Percentiles rank a stretch among this genome's conserved stretches.
These are phyloP conservation scores for Adansonia rubrostipa DNA, from an alignment of 441 rosid genomes.

Conservation along the genomic window DNA sequence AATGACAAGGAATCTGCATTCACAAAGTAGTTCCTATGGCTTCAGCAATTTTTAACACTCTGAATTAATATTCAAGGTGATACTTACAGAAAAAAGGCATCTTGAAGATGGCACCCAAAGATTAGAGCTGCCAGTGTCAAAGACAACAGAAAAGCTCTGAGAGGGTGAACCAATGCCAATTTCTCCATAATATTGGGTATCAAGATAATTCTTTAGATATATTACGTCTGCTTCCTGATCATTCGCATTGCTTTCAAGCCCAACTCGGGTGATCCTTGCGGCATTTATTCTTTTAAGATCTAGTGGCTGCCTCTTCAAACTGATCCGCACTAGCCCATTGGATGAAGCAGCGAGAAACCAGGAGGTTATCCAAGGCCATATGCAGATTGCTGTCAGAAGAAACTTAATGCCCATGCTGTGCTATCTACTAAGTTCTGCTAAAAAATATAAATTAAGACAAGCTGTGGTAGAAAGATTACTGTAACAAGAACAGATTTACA, in stretches of 20 bases:
- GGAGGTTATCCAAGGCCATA: slow-evolving; percentile 39
- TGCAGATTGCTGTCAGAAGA: slow-evolving; percentile 37
- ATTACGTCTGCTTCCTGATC: slow-evolving; percentile 43
- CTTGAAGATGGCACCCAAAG: slow-evolving; percentile 76
- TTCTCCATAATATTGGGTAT: slow-evolving; percentile 87
- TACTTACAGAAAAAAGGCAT: slow-evolving; percentile 61
- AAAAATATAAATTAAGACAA: background rate
- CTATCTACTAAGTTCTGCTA: background rate
- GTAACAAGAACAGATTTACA: background rate
- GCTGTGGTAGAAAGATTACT: background rate
- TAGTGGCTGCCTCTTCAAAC: slow-evolving; percentile 47
- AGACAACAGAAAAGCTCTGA: slow-evolving; percentile 57
- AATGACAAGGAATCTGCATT: slow-evolving; percentile 61
- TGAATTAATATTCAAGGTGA: slow-evolving; percentile 1
- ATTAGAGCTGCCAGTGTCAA: slow-evolving; percentile 70
- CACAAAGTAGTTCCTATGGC: background rate
- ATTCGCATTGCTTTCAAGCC: background rate
- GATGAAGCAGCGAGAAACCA: slow-evolving; percentile 33
- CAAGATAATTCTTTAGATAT: slow-evolving; percentile 72
- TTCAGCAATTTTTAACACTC: background rate
- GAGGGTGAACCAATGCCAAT: slow-evolving; percentile 76
- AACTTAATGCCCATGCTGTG: slow-evolving; percentile 36
- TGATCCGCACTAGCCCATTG: slow-evolving; percentile 47
- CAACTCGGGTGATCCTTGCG: slow-evolving; percentile 41
- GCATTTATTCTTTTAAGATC: slow-evolving; percentile 42